Evolutionary conservation across 2,329 filamentous ascomycete species (phyloP), one percentile per base, ranked within the genome.

Genomic region (Venturia aucupariae): DNA sequence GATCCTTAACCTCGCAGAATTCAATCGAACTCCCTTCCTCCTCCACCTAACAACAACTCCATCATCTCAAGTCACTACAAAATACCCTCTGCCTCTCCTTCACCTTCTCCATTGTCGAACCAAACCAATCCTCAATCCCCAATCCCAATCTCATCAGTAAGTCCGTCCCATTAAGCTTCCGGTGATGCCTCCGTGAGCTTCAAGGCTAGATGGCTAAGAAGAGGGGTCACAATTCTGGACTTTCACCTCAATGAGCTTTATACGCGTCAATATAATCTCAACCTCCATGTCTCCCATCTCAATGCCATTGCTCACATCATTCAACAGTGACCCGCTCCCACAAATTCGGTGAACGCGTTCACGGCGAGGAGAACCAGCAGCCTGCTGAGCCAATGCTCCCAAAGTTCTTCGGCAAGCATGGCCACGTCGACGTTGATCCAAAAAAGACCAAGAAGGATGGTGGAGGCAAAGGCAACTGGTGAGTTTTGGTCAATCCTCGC

Each of bases 381-480:
- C 84, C 88, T 71, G 27, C 51, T 41, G 63, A 61, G n/a, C 39
- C 38, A 57, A 42, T 42, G 39, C 80, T 96, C 35, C 93, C 94
- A 73, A 90, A 92, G 73, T 97, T 90, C 85, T 97, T 97, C 76
- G 91, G 86, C 77, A 97, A 97, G 81, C 80, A 85, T 66, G 93
- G 93, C 69, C 88, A 89, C 74, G 81, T 86, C 71, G 92, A 92
- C 73, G 81, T 83, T 70, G 90, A 96, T 73, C 93, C 94, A 67
- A 92, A 90, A 77, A 94, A 95, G 82, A 88, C 89, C 74, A 99
- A 99, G 87, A 99, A 99, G 82, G 90, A 96, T 73, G 93, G 93
- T 68, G 89, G 85, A 70, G 93, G 93, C 70, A 92, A 90, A 78
- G 91, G 89, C 74, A 97, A 97, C 78, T 99, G 93, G 93, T 96